A percentile compares a stretch with the other conserved stretches of the same genome.
Conservation (phyloP, 2,329 filamentous ascomycete genomes). For the Pestalotiopsis sp. region DNA sequence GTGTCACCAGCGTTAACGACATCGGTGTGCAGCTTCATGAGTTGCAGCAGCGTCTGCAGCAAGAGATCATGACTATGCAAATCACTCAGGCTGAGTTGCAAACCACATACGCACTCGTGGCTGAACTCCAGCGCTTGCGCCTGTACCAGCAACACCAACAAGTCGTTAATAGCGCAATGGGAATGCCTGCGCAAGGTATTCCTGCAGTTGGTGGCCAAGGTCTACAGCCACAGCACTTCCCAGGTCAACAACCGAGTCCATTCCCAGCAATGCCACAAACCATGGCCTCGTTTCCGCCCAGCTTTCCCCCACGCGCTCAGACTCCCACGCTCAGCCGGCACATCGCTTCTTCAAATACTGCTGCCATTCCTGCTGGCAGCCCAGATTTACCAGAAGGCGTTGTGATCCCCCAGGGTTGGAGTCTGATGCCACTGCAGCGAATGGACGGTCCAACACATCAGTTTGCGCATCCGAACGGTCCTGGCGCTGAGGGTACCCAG, state of each 20-base stretch:
- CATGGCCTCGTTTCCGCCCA: conserved; percentile 23
- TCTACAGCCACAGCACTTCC: conserved; percentile 20
- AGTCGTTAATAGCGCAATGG: conserved; percentile 14
- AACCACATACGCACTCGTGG: conserved; percentile 65
- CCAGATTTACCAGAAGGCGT: conserved; percentile 63
- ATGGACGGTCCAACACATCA: conserved; percentile 36
- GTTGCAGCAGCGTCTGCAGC: conserved; percentile 67
- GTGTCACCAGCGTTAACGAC: conserved; percentile 25
- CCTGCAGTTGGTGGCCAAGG: conserved; percentile 13
- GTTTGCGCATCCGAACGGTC: not conserved
- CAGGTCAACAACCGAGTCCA: conserved; percentile 8
- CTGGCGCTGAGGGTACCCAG: not conserved
- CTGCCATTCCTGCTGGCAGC: conserved; percentile 59
- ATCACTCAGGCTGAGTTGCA: conserved; percentile 67
- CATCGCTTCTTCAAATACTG: conserved; percentile 42
- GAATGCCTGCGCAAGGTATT: conserved; percentile 14
- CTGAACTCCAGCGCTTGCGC: conserved; percentile 67
- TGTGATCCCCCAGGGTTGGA: conserved; percentile 65
- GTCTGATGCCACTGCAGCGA: conserved; percentile 61
- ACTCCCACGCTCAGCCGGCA: conserved; percentile 49
- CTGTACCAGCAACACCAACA: conserved; percentile 41
- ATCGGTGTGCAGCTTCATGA: conserved; percentile 63
- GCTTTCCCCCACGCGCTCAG: conserved; percentile 33
- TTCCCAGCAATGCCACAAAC: conserved; percentile 19
- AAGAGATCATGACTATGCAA: conserved; percentile 64